Base-by-base conservation (phyloP, 305 asterid species). In the Rubia tinctorum region DNA sequence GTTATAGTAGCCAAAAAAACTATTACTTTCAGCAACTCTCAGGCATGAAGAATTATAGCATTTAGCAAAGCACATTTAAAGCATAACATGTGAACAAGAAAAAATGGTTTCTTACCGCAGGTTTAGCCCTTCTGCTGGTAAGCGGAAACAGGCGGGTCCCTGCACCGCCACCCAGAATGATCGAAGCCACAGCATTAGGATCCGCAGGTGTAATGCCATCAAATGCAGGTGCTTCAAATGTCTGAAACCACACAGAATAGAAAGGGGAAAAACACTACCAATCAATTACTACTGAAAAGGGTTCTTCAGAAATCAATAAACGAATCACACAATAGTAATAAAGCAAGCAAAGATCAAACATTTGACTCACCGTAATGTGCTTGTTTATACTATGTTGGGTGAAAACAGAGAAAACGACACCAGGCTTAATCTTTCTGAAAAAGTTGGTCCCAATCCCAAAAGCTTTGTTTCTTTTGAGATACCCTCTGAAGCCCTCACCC, bases 91-190 rank as follows among this genome's bases (percentile, higher is more conserved):
- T 40, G 47, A 71, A 13, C 56, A 71, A 37, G 58, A 23, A 49
- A 61, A 39, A 4, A 30, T 30, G 23, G 59, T 30, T 25, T 74
- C 96, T 89, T 84, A 95, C 98, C 47, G 98, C 98, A 34, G 98
- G 99, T 82, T 90, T 95, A 69, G 99, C 90, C 80, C 97, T 91
- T 85, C 79, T 87, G 82, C 92, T 84, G 18, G 99, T 95, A 64
- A 95, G 98, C 68, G 99, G 99, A 73, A 89, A 89, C 68, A 95
- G 96, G n/a, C 98, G 95, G 66, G 98, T 92, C 47, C 99, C 99
- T 5, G 98, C 98, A 62, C 98, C 98, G 14, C 99, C 98, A 61
- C 98, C 99, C 73, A 95, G 79, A 68, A 95, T 90, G 75, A 95
- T 87, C 0, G 98, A 80, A 65, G 98, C 99, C 42, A 95, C 96